Evolutionary conservation across 2,329 filamentous ascomycete genomes (phyloP).

Genomic region (Aspergillus calidoustus): DNA sequence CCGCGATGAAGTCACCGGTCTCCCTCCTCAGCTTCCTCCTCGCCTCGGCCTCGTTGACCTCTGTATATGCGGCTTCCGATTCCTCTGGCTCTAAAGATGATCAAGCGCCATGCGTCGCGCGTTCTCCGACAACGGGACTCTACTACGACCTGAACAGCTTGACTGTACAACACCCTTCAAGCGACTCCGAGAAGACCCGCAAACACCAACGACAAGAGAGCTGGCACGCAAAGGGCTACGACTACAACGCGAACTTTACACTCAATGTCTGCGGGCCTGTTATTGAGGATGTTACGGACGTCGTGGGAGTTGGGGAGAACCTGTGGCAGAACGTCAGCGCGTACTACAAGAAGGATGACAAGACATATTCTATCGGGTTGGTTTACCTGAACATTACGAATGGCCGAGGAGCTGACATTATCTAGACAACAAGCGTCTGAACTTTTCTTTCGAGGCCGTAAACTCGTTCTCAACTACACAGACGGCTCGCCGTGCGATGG

Average conservation of each 20-base stretch:
- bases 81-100: slow-evolving; percentile 47
- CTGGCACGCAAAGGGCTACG: slow-evolving; percentile 55
- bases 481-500: slow-evolving; percentile 72
- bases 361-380: slow-evolving; percentile 54
- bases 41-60: slow-evolving; percentile 37
- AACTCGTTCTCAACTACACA: slow-evolving; percentile 76
- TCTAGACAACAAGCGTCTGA: slow-evolving; percentile 48
- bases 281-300: slow-evolving; percentile 51
- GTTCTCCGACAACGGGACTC: slow-evolving; percentile 62
- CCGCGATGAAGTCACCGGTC: slow-evolving; percentile 42
- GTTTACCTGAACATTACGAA: background rate
- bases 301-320: slow-evolving; percentile 49
- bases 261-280: slow-evolving; percentile 57
- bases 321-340: slow-evolving; percentile 55
- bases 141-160: slow-evolving; percentile 68
- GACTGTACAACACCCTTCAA: slow-evolving; percentile 54
- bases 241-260: slow-evolving; percentile 56
- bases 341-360: slow-evolving; percentile 50
- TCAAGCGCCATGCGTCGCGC: slow-evolving; percentile 64
- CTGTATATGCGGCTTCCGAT: slow-evolving; percentile 41
- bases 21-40: slow-evolving; percentile 38
- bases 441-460: slow-evolving; percentile 55
- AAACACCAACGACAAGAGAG: slow-evolving; percentile 48
- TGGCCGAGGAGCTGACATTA: background rate
- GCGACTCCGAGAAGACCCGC: slow-evolving; percentile 44